A percentile compares a stretch with the other conserved stretches of the same genome.
These are phyloP conservation scores for Starmerella tilneyi DNA, from an alignment of 805 yeast genomes.

Conservation along the genomic window DNA sequence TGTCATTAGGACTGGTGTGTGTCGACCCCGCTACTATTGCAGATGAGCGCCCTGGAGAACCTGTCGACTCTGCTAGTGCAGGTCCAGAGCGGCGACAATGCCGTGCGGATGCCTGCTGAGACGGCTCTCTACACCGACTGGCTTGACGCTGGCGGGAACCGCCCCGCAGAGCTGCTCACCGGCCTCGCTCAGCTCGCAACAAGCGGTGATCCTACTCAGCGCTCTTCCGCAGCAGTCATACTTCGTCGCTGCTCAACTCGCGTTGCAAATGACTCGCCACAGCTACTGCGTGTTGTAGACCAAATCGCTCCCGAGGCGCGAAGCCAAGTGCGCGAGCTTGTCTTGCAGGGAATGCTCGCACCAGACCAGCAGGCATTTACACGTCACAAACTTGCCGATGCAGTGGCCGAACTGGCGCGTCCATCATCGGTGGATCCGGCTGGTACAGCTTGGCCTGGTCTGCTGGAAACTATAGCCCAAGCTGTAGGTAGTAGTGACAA, in stretches of 20 bases:
- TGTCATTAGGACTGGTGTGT: slow-evolving; percentile 6
- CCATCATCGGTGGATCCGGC: slow-evolving; percentile 13
- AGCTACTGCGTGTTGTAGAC: slow-evolving; percentile 62
- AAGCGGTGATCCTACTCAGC: slow-evolving; percentile 42
- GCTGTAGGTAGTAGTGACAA: slow-evolving; percentile 41
- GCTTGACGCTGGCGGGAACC: slow-evolving; percentile 44
- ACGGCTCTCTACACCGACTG: slow-evolving; percentile 60
- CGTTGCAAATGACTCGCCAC: slow-evolving; percentile 56
- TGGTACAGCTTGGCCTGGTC: slow-evolving; percentile 61
- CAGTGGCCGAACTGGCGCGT: slow-evolving; percentile 83
- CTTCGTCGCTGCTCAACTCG: slow-evolving; percentile 66
- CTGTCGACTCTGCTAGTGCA: slow-evolving; percentile 42
- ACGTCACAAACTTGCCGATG: slow-evolving; percentile 88
- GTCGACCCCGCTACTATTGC: neutral
- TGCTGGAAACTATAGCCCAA: slow-evolving; percentile 62
- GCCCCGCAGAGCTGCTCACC: slow-evolving; percentile 58
- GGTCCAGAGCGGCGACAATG: slow-evolving; percentile 70
- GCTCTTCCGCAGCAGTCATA: slow-evolving; percentile 73
- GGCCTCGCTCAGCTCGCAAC: slow-evolving; percentile 76
- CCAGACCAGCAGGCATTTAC: slow-evolving; percentile 60
- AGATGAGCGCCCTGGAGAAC: slow-evolving; percentile 21
- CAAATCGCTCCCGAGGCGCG: slow-evolving; percentile 49
- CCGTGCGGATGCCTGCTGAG: slow-evolving; percentile 69
- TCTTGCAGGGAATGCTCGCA: slow-evolving; percentile 60
- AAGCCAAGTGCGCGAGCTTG: slow-evolving; percentile 49